Conservation (phyloP, 177 flowering plant genomes). For the Telopea speciosissima region DNA sequence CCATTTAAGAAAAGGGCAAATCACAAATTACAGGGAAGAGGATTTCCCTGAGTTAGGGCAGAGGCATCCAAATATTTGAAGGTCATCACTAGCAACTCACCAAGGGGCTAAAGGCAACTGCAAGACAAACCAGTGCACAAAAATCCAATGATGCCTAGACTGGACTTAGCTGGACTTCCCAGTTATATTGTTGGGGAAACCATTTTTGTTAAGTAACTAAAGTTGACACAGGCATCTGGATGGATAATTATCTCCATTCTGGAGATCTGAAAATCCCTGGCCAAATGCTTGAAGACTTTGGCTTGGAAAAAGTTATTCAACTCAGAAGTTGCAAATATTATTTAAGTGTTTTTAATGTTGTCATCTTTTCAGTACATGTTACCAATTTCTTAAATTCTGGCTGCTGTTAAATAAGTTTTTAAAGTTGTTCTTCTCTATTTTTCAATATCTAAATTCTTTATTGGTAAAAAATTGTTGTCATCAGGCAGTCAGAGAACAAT, state of each 20-base stretch:
- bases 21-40: neutral
- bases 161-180: no score
- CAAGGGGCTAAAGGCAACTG: no score
- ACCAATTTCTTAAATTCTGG: neutral
- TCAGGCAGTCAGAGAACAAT: slow-evolving; percentile 81
- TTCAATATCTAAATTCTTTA: slow-evolving; percentile 3
- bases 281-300: neutral
- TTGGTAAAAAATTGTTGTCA: slow-evolving; percentile 8
- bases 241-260: no score
- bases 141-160: no score
- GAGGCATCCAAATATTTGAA: no score
- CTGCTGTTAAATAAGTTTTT: neutral
- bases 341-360: no score
- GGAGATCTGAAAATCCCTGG: neutral
- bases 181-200: no score
- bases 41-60: neutral
- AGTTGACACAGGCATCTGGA: neutral
- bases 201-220: no score
- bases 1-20: neutral
- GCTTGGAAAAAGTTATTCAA: neutral
- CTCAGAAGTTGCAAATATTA: neutral
- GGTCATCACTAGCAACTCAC: no score
- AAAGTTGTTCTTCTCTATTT: neutral
- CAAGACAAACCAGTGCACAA: no score
- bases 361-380: neutral